Evolutionary conservation across 2,329 filamentous ascomycete genomes (phyloP).

Genomic region (Chrysosphaeria jannelii): DNA sequence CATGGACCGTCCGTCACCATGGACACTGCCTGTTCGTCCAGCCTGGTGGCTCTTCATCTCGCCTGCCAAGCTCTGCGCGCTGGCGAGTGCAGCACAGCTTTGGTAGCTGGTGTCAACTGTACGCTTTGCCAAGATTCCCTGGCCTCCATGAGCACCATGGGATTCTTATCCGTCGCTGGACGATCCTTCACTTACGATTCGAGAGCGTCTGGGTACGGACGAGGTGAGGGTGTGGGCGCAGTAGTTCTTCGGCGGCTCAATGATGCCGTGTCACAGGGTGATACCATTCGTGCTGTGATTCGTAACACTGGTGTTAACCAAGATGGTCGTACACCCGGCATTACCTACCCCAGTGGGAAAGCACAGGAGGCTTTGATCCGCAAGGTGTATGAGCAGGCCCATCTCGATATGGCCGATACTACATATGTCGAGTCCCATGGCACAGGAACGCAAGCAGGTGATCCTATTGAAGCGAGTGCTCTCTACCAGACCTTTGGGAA

Average conservation of each 20-base stretch:
- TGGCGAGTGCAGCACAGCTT: conserved; percentile 6
- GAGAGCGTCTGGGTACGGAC: conserved; percentile 21
- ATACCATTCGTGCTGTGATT: conserved; percentile 15
- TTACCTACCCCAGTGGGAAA: conserved; percentile 19
- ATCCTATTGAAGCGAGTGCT: conserved; percentile 12
- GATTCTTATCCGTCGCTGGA: conserved; percentile 16
- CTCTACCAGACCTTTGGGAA: conserved; percentile 12
- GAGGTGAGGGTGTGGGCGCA: conserved; percentile 22
- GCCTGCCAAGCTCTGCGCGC: conserved; percentile 7
- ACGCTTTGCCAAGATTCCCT: conserved; percentile 7
- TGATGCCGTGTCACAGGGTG: conserved; percentile 18
- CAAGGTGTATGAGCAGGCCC: conserved; percentile 13
- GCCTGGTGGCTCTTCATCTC: conserved; percentile 8
- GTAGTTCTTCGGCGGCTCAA: conserved; percentile 20
- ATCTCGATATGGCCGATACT: conserved; percentile 9
- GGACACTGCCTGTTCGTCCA: conserved; percentile 12
- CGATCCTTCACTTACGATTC: conserved; percentile 18
- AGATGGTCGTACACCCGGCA: conserved; percentile 20
- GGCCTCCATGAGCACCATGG: conserved; percentile 17
- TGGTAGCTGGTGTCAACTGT: conserved; percentile 9
- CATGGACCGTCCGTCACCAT: conserved; percentile 10
- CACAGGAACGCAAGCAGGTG: conserved; percentile 7
- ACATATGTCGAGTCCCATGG: conserved; percentile 19
- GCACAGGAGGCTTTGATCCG: conserved; percentile 16
- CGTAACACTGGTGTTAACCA: conserved; percentile 17